Percentiles rank a stretch among this genome's conserved stretches.
phyloP scores from a whole-genome alignment of 2,329 filamentous ascomycete species.

The Pestalotiopsis sp. region DNA sequence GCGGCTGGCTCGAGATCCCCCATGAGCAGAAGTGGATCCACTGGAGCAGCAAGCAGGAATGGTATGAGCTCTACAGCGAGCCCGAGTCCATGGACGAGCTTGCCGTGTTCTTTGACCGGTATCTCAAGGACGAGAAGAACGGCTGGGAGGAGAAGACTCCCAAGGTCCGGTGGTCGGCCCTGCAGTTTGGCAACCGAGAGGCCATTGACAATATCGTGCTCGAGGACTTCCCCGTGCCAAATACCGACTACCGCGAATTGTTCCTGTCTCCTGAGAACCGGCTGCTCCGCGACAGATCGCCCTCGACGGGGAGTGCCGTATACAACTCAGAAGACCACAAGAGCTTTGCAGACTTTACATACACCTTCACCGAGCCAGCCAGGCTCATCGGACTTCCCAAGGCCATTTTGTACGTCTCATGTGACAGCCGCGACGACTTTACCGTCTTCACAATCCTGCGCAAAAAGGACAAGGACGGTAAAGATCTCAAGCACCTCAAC shows the following conservation, averaged over 20 bases:
- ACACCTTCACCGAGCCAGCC: conserved; percentile 39
- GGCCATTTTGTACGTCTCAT: conserved; percentile 47
- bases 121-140: conserved; percentile 43
- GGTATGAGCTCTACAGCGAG: conserved; percentile 43
- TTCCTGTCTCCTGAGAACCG: conserved; percentile 24
- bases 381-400: conserved; percentile 48
- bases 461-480: conserved; percentile 44
- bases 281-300: conserved; percentile 7
- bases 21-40: conserved; percentile 45
- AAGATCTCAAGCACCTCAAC: conserved; percentile 41
- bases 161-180: conserved; percentile 40
- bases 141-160: conserved; percentile 47
- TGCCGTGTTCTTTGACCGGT: conserved; percentile 45
- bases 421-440: conserved; percentile 42
- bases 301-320: conserved; percentile 17
- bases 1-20: conserved; percentile 38
- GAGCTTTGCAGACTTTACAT: conserved; percentile 33
- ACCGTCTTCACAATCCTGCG: conserved; percentile 44
- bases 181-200: conserved; percentile 37
- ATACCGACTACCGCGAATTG: conserved; percentile 33
- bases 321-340: conserved; percentile 34
- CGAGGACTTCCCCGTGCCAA: conserved; percentile 34
- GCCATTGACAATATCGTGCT: conserved; percentile 33
- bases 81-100: conserved; percentile 37
- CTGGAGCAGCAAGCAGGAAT: conserved; percentile 42